These are phyloP conservation scores for Venturia oleaginea DNA, from an alignment of 2,329 filamentous ascomycete genomes.

Conservation along the genomic window DNA sequence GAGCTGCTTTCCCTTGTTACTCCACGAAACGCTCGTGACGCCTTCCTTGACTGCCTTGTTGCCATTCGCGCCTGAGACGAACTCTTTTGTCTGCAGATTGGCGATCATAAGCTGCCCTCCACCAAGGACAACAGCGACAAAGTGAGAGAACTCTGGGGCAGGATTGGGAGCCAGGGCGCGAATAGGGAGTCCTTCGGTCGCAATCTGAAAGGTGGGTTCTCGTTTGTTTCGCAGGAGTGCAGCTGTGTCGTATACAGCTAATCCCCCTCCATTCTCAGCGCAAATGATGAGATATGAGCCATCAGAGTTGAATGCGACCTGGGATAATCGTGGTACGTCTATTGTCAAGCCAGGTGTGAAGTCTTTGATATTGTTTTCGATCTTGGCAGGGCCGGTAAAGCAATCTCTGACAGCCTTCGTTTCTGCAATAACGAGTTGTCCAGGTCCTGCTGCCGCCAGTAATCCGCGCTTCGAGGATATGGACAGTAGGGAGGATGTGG, in stretches of 20 bases:
- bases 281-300: conserved; percentile 77
- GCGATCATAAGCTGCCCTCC: conserved; percentile 78
- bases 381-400: conserved; percentile 49
- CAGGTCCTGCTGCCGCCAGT: conserved; percentile 78
- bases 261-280: conserved; percentile 68
- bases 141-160: conserved; percentile 58
- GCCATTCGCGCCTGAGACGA: conserved; percentile 52
- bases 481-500: conserved; percentile 74
- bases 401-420: conserved; percentile 71
- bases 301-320: conserved; percentile 84
- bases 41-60: conserved; percentile 55
- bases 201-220: conserved; percentile 63
- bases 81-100: conserved; percentile 59
- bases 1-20: conserved; percentile 83
- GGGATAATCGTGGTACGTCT: conserved; percentile 68
- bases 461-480: conserved; percentile 73
- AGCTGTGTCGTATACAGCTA: conserved; percentile 74
- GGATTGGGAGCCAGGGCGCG: conserved; percentile 75
- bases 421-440: conserved; percentile 64
- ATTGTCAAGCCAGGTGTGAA: conserved; percentile 70
- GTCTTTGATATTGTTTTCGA: conserved; percentile 55
- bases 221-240: conserved; percentile 57
- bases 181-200: conserved; percentile 65
- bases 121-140: conserved; percentile 71
- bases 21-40: conserved; percentile 85